phyloP scores from a whole-genome alignment of 148 eudicot genomes.

The Cornus controversa region DNA sequence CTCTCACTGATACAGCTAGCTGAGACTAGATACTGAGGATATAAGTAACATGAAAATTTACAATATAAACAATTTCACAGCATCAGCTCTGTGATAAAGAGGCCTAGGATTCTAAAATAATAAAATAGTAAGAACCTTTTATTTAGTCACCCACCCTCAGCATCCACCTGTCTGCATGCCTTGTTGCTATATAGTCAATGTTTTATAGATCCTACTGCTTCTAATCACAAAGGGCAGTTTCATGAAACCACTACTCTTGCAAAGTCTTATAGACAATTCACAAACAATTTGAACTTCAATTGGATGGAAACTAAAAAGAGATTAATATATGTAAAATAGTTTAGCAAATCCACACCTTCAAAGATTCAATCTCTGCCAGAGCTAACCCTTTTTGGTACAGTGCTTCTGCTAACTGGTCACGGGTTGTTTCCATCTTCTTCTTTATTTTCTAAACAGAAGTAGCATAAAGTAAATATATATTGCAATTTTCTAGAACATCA shows the following conservation, averaged over 20 bases:
- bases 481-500: background rate
- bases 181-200: background rate
- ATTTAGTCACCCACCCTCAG: background rate
- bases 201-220: background rate
- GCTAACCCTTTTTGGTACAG: conserved; percentile 95
- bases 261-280: background rate
- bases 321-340: background rate
- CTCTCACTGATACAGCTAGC: background rate
- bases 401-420: conserved; percentile 83
- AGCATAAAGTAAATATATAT: background rate
- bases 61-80: background rate
- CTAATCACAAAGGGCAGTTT: background rate
- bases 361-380: conserved; percentile 58
- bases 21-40: background rate
- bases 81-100: background rate
- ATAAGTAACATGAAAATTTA: background rate
- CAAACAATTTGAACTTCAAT: background rate
- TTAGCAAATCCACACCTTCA: conserved; percentile 49
- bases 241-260: conserved; percentile 12
- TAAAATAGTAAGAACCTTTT: too few relatives aligned
- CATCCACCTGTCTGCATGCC: background rate
- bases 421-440: conserved; percentile 80
- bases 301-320: background rate
- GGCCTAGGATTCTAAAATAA: conserved; percentile 1
- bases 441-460: conserved; percentile 48